Base-by-base conservation (phyloP, 257 asterid species). In the Sherardia arvensis region DNA sequence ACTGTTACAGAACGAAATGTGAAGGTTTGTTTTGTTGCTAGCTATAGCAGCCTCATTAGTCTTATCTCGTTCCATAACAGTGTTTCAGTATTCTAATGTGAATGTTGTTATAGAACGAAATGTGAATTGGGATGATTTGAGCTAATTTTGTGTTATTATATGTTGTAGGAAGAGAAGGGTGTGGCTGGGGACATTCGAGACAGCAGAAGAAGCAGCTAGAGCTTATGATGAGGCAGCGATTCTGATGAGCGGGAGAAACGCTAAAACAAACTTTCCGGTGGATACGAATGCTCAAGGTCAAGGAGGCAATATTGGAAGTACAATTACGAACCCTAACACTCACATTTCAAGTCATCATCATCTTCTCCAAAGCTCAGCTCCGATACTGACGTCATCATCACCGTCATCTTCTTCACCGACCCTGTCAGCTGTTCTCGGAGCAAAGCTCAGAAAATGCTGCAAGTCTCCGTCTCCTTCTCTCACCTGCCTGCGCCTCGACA, bases 151-250 rank as follows among this genome's bases (percentile, higher is more conserved):
- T 23, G n/a, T 2, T 43, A 2, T 22, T 0, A 22, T 0, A 22
- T 25, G 1, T 58, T 22, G 21, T 53, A 83, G 88, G 80, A 83
- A 83, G 66, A 80, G 80, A 65, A 83, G 88, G 75, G 80, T 83
- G 25, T 83, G 88, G 88, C 69, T 83, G 10, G 88, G 88, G 23
- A 83, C 88, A 0, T 83, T 78, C 56, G 88, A 79, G 58, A 79
- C 85, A 1, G 88, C 88, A 0, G 88, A 83, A 63, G 85, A 80
- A 22, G 88, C 88, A 1, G 88, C 88, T 0, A 71, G 76, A 51
- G 88, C 88, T 2, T 83, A 83, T 20, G 88, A 83, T 17, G 82
- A 83, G 60, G 88, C 88, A 1, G 88, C 88, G 0, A 45, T 83
- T 47, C 53, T 83, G 34, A 78, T 83, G 86, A 78, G 79, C 11